Percentiles rank a stretch among this genome's conserved stretches.
Conservation (phyloP, 2,329 filamentous ascomycete genomes). For the Sclerotiophoma versabilis region DNA sequence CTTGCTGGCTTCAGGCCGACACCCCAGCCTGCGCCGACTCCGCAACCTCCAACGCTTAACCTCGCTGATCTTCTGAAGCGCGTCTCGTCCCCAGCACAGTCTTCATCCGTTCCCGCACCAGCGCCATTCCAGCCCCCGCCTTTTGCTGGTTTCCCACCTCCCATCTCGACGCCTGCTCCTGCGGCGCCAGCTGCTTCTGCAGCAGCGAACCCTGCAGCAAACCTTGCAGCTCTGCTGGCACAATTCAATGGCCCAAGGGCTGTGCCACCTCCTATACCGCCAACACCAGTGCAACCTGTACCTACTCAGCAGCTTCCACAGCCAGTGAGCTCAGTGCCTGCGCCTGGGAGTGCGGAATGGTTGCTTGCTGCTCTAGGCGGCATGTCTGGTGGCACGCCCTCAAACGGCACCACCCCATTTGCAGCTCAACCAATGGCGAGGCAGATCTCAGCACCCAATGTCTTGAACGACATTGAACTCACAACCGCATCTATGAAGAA, state of each 20-base stretch:
- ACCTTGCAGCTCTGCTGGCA: slow-evolving; percentile 43
- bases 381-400: slow-evolving; percentile 32
- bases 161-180: slow-evolving; percentile 28
- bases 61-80: slow-evolving; percentile 41
- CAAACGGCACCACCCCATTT: slow-evolving; percentile 36
- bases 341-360: slow-evolving; percentile 39
- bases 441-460: slow-evolving; percentile 46
- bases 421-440: slow-evolving; percentile 36
- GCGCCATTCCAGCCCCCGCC: slow-evolving; percentile 39
- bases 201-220: slow-evolving; percentile 35
- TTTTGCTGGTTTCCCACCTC: slow-evolving; percentile 33
- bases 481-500: slow-evolving; percentile 75
- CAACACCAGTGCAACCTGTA: slow-evolving; percentile 26
- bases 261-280: slow-evolving; percentile 22
- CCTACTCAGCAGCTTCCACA: slow-evolving; percentile 30
- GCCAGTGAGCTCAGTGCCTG: slow-evolving; percentile 19
- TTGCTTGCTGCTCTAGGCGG: slow-evolving; percentile 42
- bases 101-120: slow-evolving; percentile 31
- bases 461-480: slow-evolving; percentile 63
- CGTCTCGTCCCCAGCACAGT: slow-evolving; percentile 37
- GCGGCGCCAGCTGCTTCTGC: slow-evolving; percentile 33
- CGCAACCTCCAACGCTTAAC: slow-evolving; percentile 32
- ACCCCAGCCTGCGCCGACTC: slow-evolving; percentile 28
- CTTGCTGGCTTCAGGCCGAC: slow-evolving; percentile 36
- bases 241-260: slow-evolving; percentile 39